A percentile compares a stretch with the other conserved stretches of the same genome.
Conservation (phyloP, 192 early-diverging fungal species). For the Lobulomyces angularis region DNA sequence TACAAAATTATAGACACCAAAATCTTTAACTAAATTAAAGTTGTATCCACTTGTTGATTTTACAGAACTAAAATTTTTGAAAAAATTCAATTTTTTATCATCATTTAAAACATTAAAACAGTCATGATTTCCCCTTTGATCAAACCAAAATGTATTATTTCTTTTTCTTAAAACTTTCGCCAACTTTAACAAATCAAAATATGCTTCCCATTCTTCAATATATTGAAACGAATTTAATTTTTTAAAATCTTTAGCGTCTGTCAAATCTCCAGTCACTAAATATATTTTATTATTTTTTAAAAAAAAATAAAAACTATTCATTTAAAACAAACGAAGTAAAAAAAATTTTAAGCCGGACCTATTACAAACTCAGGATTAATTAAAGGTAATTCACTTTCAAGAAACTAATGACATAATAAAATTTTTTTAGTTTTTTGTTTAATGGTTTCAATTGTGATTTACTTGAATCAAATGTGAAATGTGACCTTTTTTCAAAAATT, state of each 20-base stretch:
- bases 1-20: constrained; percentile 74
- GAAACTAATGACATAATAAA: constrained; percentile 53
- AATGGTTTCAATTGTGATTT: background rate
- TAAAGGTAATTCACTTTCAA: constrained; percentile 59
- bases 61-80: constrained; percentile 35
- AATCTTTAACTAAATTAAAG: constrained; percentile 44
- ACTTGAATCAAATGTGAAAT: constrained; percentile 46
- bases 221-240: constrained; percentile 55
- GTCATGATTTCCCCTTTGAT: constrained; percentile 90
- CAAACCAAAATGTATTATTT: constrained; percentile 58
- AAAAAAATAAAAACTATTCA: too few relatives aligned
- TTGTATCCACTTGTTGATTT: constrained; percentile 38
- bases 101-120: constrained; percentile 70
- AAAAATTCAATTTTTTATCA: too few relatives aligned
- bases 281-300: too few relatives aligned
- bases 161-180: constrained; percentile 31
- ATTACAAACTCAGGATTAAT: constrained; percentile 71
- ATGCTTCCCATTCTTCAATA: constrained; percentile 50
- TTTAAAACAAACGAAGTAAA: too few relatives aligned
- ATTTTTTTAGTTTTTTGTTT: background rate
- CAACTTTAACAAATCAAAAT: constrained; percentile 45
- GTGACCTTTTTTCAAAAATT: constrained; percentile 47
- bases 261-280: constrained; percentile 73
- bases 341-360: too few relatives aligned
- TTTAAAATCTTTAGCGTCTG: constrained; percentile 68